These are phyloP conservation scores for Strobilomyces echinocephalus DNA, from an alignment of 768 basidiomycete genomes.

Conservation along the genomic window DNA sequence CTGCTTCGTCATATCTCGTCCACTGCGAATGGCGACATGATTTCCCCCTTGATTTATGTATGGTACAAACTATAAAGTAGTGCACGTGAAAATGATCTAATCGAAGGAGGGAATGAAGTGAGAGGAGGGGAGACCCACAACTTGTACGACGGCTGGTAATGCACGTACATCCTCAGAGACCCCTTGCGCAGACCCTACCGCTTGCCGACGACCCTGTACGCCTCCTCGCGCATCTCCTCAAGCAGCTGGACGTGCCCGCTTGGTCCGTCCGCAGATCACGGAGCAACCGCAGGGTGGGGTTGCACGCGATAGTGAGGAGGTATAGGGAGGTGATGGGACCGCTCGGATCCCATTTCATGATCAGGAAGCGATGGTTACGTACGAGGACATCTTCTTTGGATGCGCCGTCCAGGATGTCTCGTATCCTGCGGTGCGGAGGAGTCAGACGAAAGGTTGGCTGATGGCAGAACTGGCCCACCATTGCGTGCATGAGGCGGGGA, in stretches of 20 bases:
- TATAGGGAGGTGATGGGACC: slow-evolving; percentile 63
- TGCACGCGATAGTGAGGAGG: slow-evolving; percentile 71
- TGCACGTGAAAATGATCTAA: slow-evolving; percentile 94
- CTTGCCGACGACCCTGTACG: slow-evolving; percentile 46
- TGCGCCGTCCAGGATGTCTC: slow-evolving; percentile 71
- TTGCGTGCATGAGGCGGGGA: slow-evolving; percentile 72
- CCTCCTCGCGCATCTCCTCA: slow-evolving; percentile 54
- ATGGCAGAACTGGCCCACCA: slow-evolving; percentile 46
- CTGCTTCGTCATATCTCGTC: too few relatives aligned
- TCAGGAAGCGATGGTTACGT: slow-evolving; percentile 61
- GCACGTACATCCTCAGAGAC: slow-evolving; percentile 74
- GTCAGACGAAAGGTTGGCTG: not conserved
- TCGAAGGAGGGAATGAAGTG: too few relatives aligned
- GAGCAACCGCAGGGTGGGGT: slow-evolving; percentile 59
- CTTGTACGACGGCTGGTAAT: slow-evolving; percentile 98
- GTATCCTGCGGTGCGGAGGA: slow-evolving; percentile 55
- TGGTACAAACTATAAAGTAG: too few relatives aligned
- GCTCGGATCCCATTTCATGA: slow-evolving; percentile 95
- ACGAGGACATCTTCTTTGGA: slow-evolving; percentile 75
- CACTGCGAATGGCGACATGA: too few relatives aligned
- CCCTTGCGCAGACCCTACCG: slow-evolving; percentile 64
- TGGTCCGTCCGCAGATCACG: slow-evolving; percentile 58
- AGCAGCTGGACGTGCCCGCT: slow-evolving; percentile 63
- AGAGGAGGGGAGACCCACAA: slow-evolving; percentile 47
- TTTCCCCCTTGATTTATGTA: too few relatives aligned